Conservation (phyloP, 129 eudicot species). For the Lactuca sativa region DNA sequence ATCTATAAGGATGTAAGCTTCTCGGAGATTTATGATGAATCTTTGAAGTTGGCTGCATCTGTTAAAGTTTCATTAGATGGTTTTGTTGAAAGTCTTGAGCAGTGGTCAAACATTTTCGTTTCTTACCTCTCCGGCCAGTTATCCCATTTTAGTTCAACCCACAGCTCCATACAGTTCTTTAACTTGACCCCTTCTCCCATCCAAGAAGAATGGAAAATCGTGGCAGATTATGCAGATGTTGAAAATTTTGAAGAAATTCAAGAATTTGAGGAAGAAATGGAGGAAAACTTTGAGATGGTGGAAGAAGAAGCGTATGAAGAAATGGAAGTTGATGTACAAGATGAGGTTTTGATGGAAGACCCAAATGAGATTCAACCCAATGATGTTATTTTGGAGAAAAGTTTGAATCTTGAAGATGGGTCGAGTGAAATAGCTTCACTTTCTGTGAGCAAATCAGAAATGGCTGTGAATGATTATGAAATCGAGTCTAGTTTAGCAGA, state of each 20-base stretch:
- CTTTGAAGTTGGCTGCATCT: conserved; percentile 34
- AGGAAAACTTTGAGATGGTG: conserved; percentile 1
- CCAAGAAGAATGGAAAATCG: conserved; percentile 35
- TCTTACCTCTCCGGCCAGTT: conserved; percentile 39
- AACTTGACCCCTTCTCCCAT: conserved; percentile 38
- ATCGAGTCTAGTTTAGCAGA: conserved; percentile 6
- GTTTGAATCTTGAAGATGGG: conserved; percentile 25
- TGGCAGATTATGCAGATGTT: conserved; percentile 14
- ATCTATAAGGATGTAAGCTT: conserved; percentile 30
- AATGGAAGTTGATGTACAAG: conserved; percentile 20
- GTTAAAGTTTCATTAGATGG: conserved; percentile 42
- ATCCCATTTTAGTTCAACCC: conserved; percentile 25
- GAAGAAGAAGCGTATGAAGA: conserved; percentile 33
- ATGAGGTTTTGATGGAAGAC: conserved; percentile 15
- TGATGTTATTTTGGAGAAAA: conserved; percentile 7
- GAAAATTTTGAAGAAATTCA: conserved; percentile 16
- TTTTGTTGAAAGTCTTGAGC: conserved; percentile 33
- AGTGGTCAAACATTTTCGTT: conserved; percentile 41
- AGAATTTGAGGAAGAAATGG: conserved; percentile 29
- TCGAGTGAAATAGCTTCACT: not conserved
- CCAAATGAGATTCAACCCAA: conserved; percentile 9
- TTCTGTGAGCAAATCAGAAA: conserved; percentile 11
- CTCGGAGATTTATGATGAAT: conserved; percentile 40
- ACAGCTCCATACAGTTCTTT: conserved; percentile 20
- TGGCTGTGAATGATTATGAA: conserved; percentile 13